phyloP scores from a whole-genome alignment of 1,284 basidiomycete species.

The Tausonia pullulans region DNA sequence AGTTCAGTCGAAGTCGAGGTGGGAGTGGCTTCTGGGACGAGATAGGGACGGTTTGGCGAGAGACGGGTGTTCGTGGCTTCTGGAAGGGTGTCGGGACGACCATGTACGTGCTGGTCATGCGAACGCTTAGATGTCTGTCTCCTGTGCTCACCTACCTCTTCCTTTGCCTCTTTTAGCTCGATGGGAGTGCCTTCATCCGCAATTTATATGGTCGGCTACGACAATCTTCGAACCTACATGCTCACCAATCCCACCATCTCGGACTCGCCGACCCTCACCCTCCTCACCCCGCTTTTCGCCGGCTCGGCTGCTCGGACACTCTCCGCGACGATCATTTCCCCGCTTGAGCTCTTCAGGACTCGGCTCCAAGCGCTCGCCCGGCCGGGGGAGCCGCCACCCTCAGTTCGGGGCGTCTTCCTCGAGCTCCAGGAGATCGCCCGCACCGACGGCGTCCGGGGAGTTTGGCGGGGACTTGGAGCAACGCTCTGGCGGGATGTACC shows the following conservation, averaged over 20 bases:
- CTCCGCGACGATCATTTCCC: slow-evolving; percentile 71
- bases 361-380: slow-evolving; percentile 70
- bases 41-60: slow-evolving; percentile 59
- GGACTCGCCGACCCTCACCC: slow-evolving; percentile 30
- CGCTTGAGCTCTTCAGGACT: slow-evolving; percentile 86
- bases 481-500: slow-evolving; percentile 96
- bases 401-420: slow-evolving; percentile 54
- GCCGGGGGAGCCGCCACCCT: slow-evolving; percentile 47
- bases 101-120: slow-evolving; percentile 46
- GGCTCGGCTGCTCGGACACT: slow-evolving; percentile 71
- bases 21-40: slow-evolving; percentile 62
- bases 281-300: slow-evolving; percentile 64
- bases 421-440: slow-evolving; percentile 49
- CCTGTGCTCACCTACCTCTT: slow-evolving; percentile 18
- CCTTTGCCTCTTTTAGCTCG: slow-evolving; percentile 40
- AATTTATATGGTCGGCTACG: slow-evolving; percentile 93
- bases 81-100: slow-evolving; percentile 86
- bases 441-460: slow-evolving; percentile 52
- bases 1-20: background rate
- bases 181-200: slow-evolving; percentile 90
- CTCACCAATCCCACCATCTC: slow-evolving; percentile 11
- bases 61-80: slow-evolving; percentile 63
- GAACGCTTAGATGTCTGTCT: slow-evolving; percentile 18
- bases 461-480: slow-evolving; percentile 84
- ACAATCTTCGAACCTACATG: slow-evolving; percentile 48